These are phyloP conservation scores for Fraxinus xanthoxyloides DNA, from an alignment of 305 asterid species.

Conservation along the genomic window DNA sequence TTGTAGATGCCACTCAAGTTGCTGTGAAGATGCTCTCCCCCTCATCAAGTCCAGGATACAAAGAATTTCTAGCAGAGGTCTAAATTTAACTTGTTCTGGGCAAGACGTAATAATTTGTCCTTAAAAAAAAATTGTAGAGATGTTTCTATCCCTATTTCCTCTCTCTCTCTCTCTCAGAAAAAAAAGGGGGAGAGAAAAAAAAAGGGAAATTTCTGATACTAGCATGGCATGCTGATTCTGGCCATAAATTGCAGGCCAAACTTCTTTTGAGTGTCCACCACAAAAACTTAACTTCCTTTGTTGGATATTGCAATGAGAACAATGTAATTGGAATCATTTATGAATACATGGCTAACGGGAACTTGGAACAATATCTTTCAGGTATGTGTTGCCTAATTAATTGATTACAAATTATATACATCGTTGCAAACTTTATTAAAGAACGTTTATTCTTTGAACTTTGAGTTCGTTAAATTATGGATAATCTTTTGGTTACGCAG, in stretches of 20 bases:
- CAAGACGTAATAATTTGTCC: background rate
- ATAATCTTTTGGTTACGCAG: constrained; percentile 1
- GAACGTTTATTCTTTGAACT: too few species aligned
- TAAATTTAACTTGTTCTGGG: background rate
- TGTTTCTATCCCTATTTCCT: too few species aligned
- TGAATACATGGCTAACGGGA: constrained; percentile 32
- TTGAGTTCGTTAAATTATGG: too few species aligned
- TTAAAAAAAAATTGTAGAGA: too few species aligned
- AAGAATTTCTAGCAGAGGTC: constrained; percentile 40
- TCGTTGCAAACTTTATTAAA: too few species aligned
- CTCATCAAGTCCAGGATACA: constrained; percentile 33
- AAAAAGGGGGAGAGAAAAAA: too few species aligned
- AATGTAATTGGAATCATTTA: constrained; percentile 23
- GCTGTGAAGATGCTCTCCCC: constrained; percentile 47
- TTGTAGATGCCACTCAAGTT: constrained; percentile 26
- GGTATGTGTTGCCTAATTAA: constrained; percentile 7
- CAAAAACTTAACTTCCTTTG: constrained; percentile 26
- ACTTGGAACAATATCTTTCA: constrained; percentile 25
- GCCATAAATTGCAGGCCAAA: constrained; percentile 15
- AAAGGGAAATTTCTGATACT: too few species aligned
- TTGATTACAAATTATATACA: too few species aligned
- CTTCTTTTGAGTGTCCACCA: constrained; percentile 29
- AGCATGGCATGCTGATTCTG: constrained; percentile 12
- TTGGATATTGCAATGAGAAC: constrained; percentile 34
- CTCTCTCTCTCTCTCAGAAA: too few species aligned